Evolutionary conservation across 78 protist species (phyloP), one percentile per base, ranked within the genome.

Genomic region (Cyanophora paradoxa): DNA sequence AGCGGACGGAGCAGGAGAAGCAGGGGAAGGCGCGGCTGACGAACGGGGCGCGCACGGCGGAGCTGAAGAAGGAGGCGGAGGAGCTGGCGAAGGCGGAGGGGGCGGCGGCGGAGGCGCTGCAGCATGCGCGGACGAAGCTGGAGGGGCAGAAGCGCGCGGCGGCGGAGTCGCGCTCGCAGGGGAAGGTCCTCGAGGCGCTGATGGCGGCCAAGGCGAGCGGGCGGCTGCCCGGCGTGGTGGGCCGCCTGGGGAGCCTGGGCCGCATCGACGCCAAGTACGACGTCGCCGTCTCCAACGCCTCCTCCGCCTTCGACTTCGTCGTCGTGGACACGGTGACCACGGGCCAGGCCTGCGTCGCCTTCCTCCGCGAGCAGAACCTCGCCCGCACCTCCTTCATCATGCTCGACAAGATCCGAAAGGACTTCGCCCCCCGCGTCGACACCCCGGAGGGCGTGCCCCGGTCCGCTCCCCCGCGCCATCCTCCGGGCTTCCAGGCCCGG

Each of bases 161-260:
- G 50, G n/a, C n/a, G 20, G 71, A 41, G 13, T 48, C 30, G 31
- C 48, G 20, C 48, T 11, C 65, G 6, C 28, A 54, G 59, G 36
- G 40, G 17, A 8, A 3, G 10, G 78, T 83, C n/a, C 46, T 83
- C 17, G 62, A 82, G 63, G 78, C 74, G 28, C 76, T 90, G 28
- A 54, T 73, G 78, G 42, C 63, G 56, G 42, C 72, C 31, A 71
- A 72, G 75, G 52, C 28, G 11, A 3, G n/a, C 40, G 83, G 83
- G 41, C 52, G 46, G 72, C 22, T 90, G 26, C 10, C 61, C 0
- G 94, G 94, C 26, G 73, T 89, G n/a, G 78, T 78, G 58, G 99
- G 99, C 8, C 77, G 98, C n/a, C 88, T 98, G 37, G 98, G 99
- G 34, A 90, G 91, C 39, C 87, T 98, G 24, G 99, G 99, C 30